A percentile compares a stretch with the other conserved stretches of the same genome.
Conservation (phyloP, 2,329 filamentous ascomycete species). For the Gaeumannomyces sp. region DNA sequence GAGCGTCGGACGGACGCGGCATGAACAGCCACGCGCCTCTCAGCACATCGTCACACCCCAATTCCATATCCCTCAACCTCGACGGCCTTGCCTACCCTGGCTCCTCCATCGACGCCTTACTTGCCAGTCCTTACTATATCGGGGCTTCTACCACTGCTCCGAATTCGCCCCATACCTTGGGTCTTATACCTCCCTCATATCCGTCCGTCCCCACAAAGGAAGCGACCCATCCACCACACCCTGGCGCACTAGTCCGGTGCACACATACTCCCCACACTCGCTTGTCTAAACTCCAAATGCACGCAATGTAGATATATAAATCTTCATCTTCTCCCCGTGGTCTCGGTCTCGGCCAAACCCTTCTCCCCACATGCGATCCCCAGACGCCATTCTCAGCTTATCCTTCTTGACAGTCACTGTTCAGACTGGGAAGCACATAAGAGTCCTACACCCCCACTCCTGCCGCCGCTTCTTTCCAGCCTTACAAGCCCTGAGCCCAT, state of each 20-base stretch:
- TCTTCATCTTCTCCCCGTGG: conserved; percentile 28
- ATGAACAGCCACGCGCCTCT: conserved; percentile 19
- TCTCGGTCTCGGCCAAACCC: conserved; percentile 21
- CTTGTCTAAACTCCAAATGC: conserved; percentile 24
- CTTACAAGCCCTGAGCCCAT: conserved; percentile 3
- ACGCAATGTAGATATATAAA: conserved; percentile 33
- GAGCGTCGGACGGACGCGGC: conserved; percentile 11
- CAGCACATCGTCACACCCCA: conserved; percentile 13
- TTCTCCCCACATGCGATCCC: conserved; percentile 9
- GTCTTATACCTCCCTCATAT: not conserved
- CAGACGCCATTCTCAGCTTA: conserved; percentile 11
- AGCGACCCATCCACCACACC: conserved; percentile 4
- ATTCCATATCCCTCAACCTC: conserved; percentile 12
- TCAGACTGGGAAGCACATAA: not conserved
- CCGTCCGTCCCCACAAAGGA: not conserved
- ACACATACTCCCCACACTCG: conserved; percentile 8
- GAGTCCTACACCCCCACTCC: not conserved
- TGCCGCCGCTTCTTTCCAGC: conserved; percentile 6
- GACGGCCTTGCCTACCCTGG: conserved; percentile 17
- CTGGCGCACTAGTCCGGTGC: not conserved
- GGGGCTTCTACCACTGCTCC: not conserved
- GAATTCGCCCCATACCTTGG: not conserved
- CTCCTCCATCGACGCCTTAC: conserved; percentile 16
- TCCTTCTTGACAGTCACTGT: conserved; percentile 17
- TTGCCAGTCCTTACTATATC: conserved; percentile 11